These are phyloP conservation scores for Byssothecium circinans DNA, from an alignment of 2,329 filamentous ascomycete genomes.

Conservation along the genomic window DNA sequence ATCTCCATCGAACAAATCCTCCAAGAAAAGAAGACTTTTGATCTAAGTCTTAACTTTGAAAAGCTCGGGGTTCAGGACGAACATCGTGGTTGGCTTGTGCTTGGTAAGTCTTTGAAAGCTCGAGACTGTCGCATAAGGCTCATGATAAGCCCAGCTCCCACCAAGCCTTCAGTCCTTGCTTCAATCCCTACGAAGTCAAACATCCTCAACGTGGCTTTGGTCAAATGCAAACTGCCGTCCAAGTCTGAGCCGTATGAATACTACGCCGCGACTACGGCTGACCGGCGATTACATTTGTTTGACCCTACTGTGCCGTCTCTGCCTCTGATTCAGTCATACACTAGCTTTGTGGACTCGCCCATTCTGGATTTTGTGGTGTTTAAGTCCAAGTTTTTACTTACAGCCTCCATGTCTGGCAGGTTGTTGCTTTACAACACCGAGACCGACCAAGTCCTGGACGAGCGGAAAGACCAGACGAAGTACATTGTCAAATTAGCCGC, in stretches of 20 bases:
- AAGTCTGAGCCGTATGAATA: conserved; percentile 20
- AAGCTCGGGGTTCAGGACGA: conserved; percentile 53
- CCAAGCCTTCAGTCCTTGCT: conserved; percentile 45
- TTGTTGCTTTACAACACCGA: conserved; percentile 51
- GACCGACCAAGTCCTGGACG: conserved; percentile 47
- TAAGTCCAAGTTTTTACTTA: conserved; percentile 50
- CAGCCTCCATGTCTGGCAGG: conserved; percentile 62
- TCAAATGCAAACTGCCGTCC: conserved; percentile 34
- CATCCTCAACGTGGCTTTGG: conserved; percentile 54
- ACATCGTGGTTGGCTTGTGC: conserved; percentile 49
- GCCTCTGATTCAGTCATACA: conserved; percentile 39
- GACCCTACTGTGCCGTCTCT: conserved; percentile 36
- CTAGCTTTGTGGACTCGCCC: conserved; percentile 54
- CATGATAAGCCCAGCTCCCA: conserved; percentile 45
- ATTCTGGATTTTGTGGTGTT: conserved; percentile 56
- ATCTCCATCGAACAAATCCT: conserved; percentile 63
- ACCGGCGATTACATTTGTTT: conserved; percentile 52
- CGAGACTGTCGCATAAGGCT: neutral
- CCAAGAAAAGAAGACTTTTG: conserved; percentile 62
- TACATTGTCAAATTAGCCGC: conserved; percentile 58
- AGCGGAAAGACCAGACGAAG: conserved; percentile 60
- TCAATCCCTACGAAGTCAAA: conserved; percentile 55
- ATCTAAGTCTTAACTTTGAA: conserved; percentile 59
- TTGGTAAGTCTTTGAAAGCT: conserved; percentile 41
- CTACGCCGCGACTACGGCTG: conserved; percentile 42